Conservation (phyloP, 495 filamentous ascomycete genomes). For the Lasiosphaeria miniovina region DNA sequence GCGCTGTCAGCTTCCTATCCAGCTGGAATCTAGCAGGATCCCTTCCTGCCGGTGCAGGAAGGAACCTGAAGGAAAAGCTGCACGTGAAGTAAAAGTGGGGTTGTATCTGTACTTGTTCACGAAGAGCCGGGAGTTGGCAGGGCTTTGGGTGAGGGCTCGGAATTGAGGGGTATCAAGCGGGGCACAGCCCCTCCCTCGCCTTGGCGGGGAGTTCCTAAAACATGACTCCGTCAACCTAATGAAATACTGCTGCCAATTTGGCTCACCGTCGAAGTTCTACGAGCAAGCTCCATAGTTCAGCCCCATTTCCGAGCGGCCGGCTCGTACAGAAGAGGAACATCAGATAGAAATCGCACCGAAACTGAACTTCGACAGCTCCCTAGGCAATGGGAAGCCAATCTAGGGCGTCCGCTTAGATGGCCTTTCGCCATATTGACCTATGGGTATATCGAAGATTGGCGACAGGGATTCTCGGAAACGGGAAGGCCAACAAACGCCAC, state of each 20-base stretch:
- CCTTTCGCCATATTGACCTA: not conserved
- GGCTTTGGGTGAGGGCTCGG: not conserved
- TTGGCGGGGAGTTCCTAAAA: not conserved
- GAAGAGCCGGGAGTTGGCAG: not conserved
- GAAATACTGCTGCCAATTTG: not conserved
- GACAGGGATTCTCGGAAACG: constrained; percentile 14
- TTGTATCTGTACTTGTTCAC: not conserved
- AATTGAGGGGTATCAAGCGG: not conserved
- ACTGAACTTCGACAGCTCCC: too few species aligned
- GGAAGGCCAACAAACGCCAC: constrained; percentile 8
- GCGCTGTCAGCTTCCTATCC: too few species aligned
- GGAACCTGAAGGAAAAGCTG: too few species aligned
- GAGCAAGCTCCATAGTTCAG: too few species aligned
- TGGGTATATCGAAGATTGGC: not conserved
- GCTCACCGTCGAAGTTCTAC: not conserved
- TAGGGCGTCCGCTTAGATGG: too few species aligned
- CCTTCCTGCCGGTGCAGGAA: too few species aligned
- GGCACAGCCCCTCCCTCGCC: not conserved
- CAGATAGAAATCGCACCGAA: too few species aligned
- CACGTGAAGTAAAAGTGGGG: not conserved
- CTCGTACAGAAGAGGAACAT: too few species aligned
- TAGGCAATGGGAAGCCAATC: not conserved
- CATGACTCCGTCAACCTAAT: not conserved
- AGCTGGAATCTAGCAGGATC: too few species aligned
- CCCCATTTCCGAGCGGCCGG: too few species aligned